Evolutionary conservation across 1,139 yeast species (phyloP).

Genomic region (Saccharomycopsis hybrid): DNA sequence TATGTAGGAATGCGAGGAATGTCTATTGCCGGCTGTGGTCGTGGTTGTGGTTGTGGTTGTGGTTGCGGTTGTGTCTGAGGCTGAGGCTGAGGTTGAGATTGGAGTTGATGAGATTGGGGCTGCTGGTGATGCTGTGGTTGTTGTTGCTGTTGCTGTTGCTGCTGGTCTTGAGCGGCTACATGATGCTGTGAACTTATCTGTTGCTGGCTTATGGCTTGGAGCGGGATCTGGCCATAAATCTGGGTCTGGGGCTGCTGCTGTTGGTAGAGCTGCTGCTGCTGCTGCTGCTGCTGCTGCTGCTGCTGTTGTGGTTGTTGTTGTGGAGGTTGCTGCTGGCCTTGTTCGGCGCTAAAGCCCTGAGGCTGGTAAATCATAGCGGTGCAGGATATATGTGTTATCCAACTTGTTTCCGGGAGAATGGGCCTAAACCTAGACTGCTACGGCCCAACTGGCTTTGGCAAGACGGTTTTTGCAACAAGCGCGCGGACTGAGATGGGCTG

Average conservation of each 20-base stretch:
- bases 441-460: background rate
- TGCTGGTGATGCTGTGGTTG: background rate
- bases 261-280: background rate
- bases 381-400: background rate
- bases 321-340: no score
- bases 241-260: background rate
- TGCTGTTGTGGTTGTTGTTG: no score
- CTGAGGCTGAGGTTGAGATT: background rate
- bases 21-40: conserved; percentile 1
- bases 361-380: conserved; percentile 2
- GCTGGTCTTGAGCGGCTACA: no score
- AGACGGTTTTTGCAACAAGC: no score
- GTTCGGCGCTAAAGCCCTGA: background rate
- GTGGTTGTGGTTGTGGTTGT: background rate
- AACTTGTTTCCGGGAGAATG: background rate
- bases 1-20: conserved; percentile 20
- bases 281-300: no score
- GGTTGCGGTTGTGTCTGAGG: conserved; percentile 5
- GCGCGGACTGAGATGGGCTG: no score
- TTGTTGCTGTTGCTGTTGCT: background rate
- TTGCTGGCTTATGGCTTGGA: no score
- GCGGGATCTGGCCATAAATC: no score
- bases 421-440: no score
- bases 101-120: background rate
- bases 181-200: background rate